Evolutionary conservation across 164 flowering plant genomes (phyloP).

Genomic region (Berberis vulgaris): DNA sequence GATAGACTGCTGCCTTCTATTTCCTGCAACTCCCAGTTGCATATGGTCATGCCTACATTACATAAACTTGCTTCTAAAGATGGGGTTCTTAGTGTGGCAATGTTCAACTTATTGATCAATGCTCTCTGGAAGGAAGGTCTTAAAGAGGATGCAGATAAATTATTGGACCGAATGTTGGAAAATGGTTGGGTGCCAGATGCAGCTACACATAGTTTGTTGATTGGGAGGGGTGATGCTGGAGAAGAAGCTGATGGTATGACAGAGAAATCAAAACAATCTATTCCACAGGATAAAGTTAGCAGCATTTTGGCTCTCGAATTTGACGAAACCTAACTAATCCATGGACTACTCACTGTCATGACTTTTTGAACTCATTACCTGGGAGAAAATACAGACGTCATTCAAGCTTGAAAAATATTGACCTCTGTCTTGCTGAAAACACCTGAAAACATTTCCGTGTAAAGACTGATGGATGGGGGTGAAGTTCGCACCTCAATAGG

Average conservation of each 20-base stretch:
- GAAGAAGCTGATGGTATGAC: conserved; percentile 9
- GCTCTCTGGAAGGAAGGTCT: conserved; percentile 61
- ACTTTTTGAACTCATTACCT: too few species aligned
- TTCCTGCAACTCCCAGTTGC: conserved; percentile 34
- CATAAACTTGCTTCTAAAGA: conserved; percentile 21
- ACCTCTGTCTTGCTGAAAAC: too few species aligned
- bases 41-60: conserved; percentile 22
- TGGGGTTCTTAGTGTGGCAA: conserved; percentile 25
- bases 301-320: conserved; percentile 53
- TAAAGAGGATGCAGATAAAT: conserved; percentile 29
- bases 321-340: conserved; percentile 13
- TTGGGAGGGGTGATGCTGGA: conserved; percentile 24
- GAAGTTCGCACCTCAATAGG: too few species aligned
- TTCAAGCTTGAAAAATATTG: too few species aligned
- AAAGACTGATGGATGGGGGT: too few species aligned
- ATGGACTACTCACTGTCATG: not conserved
- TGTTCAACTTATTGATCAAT: conserved; percentile 37
- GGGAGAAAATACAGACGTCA: too few species aligned
- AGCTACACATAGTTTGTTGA: conserved; percentile 43
- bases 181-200: conserved; percentile 70
- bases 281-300: conserved; percentile 35
- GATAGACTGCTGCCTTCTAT: conserved; percentile 25
- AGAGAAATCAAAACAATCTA: conserved; percentile 7
- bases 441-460: too few species aligned
- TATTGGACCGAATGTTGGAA: conserved; percentile 65